Conservation (phyloP, 2,329 filamentous ascomycete species). For the Epichloe coenophiala region DNA sequence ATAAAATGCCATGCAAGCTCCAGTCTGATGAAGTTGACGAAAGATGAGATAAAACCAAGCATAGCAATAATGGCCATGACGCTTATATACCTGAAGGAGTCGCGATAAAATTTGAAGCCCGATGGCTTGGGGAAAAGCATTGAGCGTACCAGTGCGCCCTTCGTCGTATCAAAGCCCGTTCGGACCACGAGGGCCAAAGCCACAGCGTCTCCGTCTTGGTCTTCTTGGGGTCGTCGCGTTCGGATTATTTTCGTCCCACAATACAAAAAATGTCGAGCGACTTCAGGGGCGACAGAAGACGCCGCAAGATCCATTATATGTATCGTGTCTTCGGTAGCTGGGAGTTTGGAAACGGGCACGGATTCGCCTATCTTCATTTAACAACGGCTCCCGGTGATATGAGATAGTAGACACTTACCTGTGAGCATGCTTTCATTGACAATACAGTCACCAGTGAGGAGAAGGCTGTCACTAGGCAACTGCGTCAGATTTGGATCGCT, state of each 20-base stretch:
- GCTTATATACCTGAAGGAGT: constrained; percentile 94
- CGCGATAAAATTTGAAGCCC: constrained; percentile 95
- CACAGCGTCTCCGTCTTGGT: constrained; percentile 74
- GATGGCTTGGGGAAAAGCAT: constrained; percentile 99
- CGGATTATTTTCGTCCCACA: constrained; percentile 92
- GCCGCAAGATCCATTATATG: constrained; percentile 62
- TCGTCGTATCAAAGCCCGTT: constrained; percentile 95
- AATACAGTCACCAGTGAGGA: constrained; percentile 90
- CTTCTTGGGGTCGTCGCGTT: constrained; percentile 75
- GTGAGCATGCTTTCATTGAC: constrained; percentile 99
- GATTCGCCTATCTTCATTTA: constrained; percentile 54
- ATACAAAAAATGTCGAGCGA: constrained; percentile 85
- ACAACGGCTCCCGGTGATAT: not conserved
- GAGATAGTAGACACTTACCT: constrained; percentile 22
- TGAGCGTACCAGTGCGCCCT: constrained; percentile 85
- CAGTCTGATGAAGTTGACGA: constrained; percentile 84
- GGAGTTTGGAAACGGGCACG: constrained; percentile 86
- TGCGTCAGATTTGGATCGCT: constrained; percentile 82
- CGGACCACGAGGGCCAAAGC: constrained; percentile 84
- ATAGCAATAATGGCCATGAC: constrained; percentile 85
- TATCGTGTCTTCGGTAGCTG: constrained; percentile 71
- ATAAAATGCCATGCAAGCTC: constrained; percentile 80
- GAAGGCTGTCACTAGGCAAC: constrained; percentile 81
- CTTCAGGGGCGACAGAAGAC: constrained; percentile 67
- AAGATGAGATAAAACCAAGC: constrained; percentile 78